A percentile compares a stretch with the other conserved stretches of the same genome.
Evolutionary conservation across 352 stramenopile species (phyloP).

Genomic region (Phytophthora cajani): DNA sequence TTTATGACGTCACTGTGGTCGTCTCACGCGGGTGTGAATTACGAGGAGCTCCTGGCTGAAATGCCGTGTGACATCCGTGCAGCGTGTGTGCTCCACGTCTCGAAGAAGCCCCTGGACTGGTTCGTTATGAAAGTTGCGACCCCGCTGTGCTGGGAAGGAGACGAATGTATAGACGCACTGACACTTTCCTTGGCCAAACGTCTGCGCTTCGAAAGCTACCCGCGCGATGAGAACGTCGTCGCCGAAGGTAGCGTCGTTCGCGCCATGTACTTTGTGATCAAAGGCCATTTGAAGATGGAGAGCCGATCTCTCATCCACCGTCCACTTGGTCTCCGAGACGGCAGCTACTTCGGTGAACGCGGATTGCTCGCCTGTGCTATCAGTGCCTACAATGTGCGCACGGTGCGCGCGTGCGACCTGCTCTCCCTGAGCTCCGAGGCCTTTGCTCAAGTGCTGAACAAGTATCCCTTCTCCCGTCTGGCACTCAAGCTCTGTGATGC

Average conservation of each 20-base stretch:
- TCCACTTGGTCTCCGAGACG: not conserved
- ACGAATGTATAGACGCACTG: conserved; percentile 23
- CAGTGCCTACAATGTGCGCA: not conserved
- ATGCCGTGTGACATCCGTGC: conserved; percentile 48
- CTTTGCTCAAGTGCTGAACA: not conserved
- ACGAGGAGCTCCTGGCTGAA: conserved; percentile 48
- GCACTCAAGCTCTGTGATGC: not conserved
- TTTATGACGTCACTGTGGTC: conserved; percentile 61
- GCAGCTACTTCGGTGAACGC: conserved; percentile 1
- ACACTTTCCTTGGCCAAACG: conserved; percentile 36
- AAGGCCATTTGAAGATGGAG: not conserved
- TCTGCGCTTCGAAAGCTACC: conserved; percentile 61
- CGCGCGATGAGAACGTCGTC: conserved; percentile 55
- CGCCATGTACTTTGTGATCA: conserved; percentile 66
- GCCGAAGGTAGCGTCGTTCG: conserved; percentile 55
- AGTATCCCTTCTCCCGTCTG: not conserved
- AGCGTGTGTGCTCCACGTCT: conserved; percentile 50
- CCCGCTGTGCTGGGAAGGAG: conserved; percentile 22
- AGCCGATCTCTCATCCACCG: not conserved
- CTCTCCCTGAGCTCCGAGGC: conserved; percentile 1
- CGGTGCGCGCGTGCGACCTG: not conserved
- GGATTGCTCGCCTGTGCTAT: not conserved
- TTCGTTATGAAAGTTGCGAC: conserved; percentile 44
- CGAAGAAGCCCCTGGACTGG: conserved; percentile 30
- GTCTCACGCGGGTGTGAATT: conserved; percentile 54